Conservation (phyloP, 2,329 filamentous ascomycete genomes). For the Talaromyces sp. region DNA sequence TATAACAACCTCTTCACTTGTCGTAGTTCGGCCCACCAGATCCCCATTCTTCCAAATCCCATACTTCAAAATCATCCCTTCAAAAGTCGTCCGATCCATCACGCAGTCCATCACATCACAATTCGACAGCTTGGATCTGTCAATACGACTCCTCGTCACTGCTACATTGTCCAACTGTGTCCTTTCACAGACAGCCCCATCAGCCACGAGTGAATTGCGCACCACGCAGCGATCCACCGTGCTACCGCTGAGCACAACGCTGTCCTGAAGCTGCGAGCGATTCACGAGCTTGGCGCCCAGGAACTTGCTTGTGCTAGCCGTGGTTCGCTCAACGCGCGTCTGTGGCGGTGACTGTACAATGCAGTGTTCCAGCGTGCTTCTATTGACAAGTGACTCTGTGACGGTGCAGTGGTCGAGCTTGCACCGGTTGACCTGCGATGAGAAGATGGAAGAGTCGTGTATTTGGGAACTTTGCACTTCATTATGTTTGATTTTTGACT, state of each 20-base stretch:
- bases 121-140: slow-evolving; percentile 9
- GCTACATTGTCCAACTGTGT: slow-evolving; percentile 3
- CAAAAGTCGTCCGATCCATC: slow-evolving; percentile 11
- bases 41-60: slow-evolving; percentile 16
- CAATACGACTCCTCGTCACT: slow-evolving; percentile 10
- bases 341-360: neutral
- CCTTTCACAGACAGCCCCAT: slow-evolving; percentile 7
- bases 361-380: slow-evolving; percentile 3
- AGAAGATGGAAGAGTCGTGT: neutral
- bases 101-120: slow-evolving; percentile 15
- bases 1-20: slow-evolving; percentile 10
- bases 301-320: slow-evolving; percentile 7
- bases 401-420: slow-evolving; percentile 5
- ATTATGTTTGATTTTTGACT: neutral
- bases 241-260: slow-evolving; percentile 7
- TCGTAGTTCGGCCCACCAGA: slow-evolving; percentile 13
- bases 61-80: slow-evolving; percentile 14
- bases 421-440: slow-evolving; percentile 6
- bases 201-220: slow-evolving; percentile 4
- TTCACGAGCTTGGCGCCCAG: slow-evolving; percentile 4
- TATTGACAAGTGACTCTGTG: neutral
- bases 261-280: slow-evolving; percentile 8
- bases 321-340: neutral
- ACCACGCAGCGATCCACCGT: slow-evolving; percentile 6
- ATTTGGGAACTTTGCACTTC: slow-evolving; percentile 1